Base-by-base conservation (phyloP, 768 basidiomycete genomes). In the Boletus coccyginus region DNA sequence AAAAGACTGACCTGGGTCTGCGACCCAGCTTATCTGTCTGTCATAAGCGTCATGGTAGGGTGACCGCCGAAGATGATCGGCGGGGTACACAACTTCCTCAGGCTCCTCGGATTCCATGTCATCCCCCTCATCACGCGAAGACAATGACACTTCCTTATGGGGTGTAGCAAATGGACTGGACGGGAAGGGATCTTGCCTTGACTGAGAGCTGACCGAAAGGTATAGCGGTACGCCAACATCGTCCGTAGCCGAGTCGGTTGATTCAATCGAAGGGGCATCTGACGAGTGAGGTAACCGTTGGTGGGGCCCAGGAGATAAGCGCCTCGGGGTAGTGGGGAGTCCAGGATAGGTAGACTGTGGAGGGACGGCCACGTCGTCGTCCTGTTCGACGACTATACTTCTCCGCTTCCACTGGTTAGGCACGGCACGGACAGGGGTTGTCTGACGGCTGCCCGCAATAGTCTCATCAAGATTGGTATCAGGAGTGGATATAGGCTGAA, bases 11-110 rank as follows among this genome's bases (percentile, higher is more conserved):
- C 90, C 84, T 67, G 81, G 86, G 46, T 85, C 82, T 41, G 87
- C 88, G 38, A 89, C 76, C 90, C 90, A 92, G 64, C 90, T 92
- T 44, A 85, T 83, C 62, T 85, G 80, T 60, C 86, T 78, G 32
- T 84, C 68, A 51, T 53, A 81, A 32, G 71, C 77, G 47, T 73
- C 75, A 48, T 80, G 77, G 36, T 79, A 81, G n/a, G 79, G 77
- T 14, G 79, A 79, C 39, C 79, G 78, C 36, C 78, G 74, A 57
- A 76, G 73, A 14, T 78, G 80, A 62, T 85, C 85, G 42, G 82
- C 81, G 45, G 81, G 78, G 66, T 82, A 87, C 32, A 87, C 67
- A 29, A 89, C 84, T 62, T 84, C 78, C 55, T 90, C 88, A 21
- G 59, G 69, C 6, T 70, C 70, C 47, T 70, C 88, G 17, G 65